Conservation (phyloP, 768 basidiomycete species). For the Dictyophora rubrovolvata region DNA sequence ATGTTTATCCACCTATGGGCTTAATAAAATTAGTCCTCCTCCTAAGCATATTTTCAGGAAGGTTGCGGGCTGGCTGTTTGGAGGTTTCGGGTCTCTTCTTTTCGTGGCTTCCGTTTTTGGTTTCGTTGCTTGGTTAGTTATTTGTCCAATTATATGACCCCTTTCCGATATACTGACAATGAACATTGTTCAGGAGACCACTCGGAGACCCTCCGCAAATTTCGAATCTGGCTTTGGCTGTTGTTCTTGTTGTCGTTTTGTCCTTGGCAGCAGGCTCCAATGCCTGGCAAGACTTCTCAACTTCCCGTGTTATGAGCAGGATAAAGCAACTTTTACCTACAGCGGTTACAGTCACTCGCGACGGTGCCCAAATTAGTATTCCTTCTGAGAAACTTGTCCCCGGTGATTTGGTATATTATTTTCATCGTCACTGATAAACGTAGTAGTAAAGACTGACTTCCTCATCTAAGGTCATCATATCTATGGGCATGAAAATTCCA, state of each 20-base stretch:
- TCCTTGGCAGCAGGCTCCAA: constrained; percentile 32
- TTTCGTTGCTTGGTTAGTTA: constrained; percentile 39
- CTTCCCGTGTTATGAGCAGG: constrained; percentile 48
- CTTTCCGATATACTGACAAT: constrained; percentile 19
- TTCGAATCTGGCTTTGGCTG: constrained; percentile 50
- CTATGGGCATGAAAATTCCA: constrained; percentile 59
- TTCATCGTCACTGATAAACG: not conserved
- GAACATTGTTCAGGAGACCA: constrained; percentile 36
- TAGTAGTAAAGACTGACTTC: not conserved
- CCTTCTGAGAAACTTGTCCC: constrained; percentile 54
- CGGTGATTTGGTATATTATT: constrained; percentile 39
- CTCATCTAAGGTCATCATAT: constrained; percentile 32
- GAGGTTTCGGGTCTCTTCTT: constrained; percentile 39
- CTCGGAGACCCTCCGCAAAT: constrained; percentile 45
- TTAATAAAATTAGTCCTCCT: constrained; percentile 42
- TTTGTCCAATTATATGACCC: not conserved
- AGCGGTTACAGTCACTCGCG: constrained; percentile 51
- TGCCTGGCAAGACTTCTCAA: constrained; percentile 47
- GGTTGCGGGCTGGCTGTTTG: constrained; percentile 41
- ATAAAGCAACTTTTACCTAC: constrained; percentile 59
- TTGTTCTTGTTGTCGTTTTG: constrained; percentile 40
- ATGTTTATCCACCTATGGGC: constrained; percentile 33
- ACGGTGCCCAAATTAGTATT: constrained; percentile 34
- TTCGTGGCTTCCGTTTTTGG: constrained; percentile 40
- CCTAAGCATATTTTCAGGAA: constrained; percentile 34